A percentile compares a stretch with the other conserved stretches of the same genome.
phyloP scores from a whole-genome alignment of 1,284 basidiomycete genomes.

The Paramarasmius palmivorus region DNA sequence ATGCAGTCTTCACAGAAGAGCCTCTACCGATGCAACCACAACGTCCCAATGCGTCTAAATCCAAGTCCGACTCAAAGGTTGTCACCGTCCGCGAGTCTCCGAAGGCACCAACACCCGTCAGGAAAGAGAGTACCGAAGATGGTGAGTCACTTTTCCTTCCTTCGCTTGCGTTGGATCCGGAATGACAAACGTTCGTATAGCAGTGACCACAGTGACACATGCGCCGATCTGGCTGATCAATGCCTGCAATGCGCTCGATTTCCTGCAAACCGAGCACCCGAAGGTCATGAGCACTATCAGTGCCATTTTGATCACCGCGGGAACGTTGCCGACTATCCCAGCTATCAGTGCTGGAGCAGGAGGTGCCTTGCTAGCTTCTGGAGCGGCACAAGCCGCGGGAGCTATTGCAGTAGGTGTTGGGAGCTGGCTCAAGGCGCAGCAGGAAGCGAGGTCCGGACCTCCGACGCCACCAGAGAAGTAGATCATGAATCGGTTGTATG shows the following conservation, averaged over 20 bases:
- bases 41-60: neutral
- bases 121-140: conserved; percentile 5
- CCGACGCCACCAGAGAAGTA: conserved; percentile 1
- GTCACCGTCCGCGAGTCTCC: conserved; percentile 1
- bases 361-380: conserved; percentile 67
- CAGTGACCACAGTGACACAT: conserved; percentile 53
- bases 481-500: neutral
- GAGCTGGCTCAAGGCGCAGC: conserved; percentile 45
- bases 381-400: conserved; percentile 72
- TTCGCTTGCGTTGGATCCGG: neutral
- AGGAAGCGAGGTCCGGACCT: conserved; percentile 20
- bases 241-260: conserved; percentile 71
- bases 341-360: conserved; percentile 65
- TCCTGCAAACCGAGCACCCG: conserved; percentile 70
- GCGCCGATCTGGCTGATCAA: conserved; percentile 75
- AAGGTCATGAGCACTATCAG: conserved; percentile 73
- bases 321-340: conserved; percentile 69
- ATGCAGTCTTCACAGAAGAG: conserved; percentile 17
- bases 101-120: neutral
- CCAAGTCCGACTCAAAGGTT: neutral
- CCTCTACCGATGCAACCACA: neutral
- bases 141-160: conserved; percentile 12
- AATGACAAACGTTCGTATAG: conserved; percentile 22
- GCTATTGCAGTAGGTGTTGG: conserved; percentile 74
- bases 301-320: conserved; percentile 74